Evolutionary conservation across 768 basidiomycete genomes (phyloP).

Genomic region (Boletus insuetus): DNA sequence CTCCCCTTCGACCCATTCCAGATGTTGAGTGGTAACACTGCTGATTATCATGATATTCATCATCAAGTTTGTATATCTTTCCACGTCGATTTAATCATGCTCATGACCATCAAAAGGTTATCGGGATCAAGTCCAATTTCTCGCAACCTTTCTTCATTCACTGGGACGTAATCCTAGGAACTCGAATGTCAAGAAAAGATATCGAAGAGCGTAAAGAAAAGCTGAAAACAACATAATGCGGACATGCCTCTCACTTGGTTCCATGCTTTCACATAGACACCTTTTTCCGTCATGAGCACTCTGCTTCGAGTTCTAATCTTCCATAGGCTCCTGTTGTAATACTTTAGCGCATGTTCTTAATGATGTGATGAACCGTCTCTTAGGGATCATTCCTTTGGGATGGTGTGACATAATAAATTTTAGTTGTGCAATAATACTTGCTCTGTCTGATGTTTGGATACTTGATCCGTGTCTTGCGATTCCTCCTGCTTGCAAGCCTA

Average conservation of each 20-base stretch:
- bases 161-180: slow-evolving; percentile 86
- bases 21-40: slow-evolving; percentile 80
- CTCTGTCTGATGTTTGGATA: too few relatives aligned
- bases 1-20: slow-evolving; percentile 93
- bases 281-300: neutral
- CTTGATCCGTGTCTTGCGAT: neutral
- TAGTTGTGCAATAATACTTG: too few relatives aligned
- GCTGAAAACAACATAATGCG: slow-evolving; percentile 19
- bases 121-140: slow-evolving; percentile 95
- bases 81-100: neutral
- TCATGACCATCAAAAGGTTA: slow-evolving; percentile 19
- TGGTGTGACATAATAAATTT: too few relatives aligned
- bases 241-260: neutral
- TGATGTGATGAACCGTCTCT: neutral
- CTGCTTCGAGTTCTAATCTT: slow-evolving; percentile 1
- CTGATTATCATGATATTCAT: slow-evolving; percentile 98
- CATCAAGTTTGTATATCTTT: slow-evolving; percentile 63
- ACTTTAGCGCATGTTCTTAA: slow-evolving; percentile 10
- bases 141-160: slow-evolving; percentile 95
- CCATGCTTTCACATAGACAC: neutral
- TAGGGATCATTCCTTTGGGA: too few relatives aligned
- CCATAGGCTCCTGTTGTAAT: slow-evolving; percentile 23
- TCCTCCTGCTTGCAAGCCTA: neutral
- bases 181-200: slow-evolving; percentile 73
- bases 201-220: slow-evolving; percentile 51